Base-by-base conservation (phyloP, 2,329 filamentous ascomycete genomes). In the Fusarium caatingaense region DNA sequence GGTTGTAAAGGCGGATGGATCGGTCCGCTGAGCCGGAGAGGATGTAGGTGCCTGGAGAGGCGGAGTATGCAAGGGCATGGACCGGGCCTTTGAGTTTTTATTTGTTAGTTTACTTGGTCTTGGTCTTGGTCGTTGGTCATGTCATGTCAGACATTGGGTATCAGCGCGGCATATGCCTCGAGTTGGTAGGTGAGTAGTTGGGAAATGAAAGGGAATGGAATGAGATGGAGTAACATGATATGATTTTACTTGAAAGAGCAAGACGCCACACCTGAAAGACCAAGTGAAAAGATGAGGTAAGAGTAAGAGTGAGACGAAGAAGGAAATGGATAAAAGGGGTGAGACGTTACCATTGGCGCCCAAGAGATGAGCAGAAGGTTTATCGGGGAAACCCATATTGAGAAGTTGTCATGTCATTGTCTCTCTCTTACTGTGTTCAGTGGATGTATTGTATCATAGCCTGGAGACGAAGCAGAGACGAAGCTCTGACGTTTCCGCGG, bases 21-120 rank as follows among this genome's bases (percentile, higher is more conserved):
- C 94, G 92, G 84, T 98, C 95, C 54, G 93, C 88, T 34, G 91
- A 93, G 76, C 95, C 94, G 37, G 93, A 94, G 63, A 98, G 88
- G 77, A 98, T 87, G 76, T 93, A 93, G 6, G 90, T 91, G 42
- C 91, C 91, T 18, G 91, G 88, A 15, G 87, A 89, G 65, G 90
- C 88, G 56, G 91, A 93, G 81, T 93, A 93, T 55, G 88, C 84
- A 56, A 93, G 84, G 49, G 91, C 88, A 78, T 93, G 92, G 51
- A 93, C 85, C 37, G 92, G 90, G 63, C 89, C 91, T 92, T 64
- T 64, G 49, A 51, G 23, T 41, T 51, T 51, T 51, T 12, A 37
- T 40, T 23, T 61, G 44, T 74, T 28, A 42, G 51, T 62, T 44
- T 44, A 20, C 15, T 23, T 37, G 34, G 46, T 27, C 28, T 23